These are phyloP conservation scores for Allantophomopsis lycopodina DNA, from an alignment of 2,329 filamentous ascomycete species.

Conservation along the genomic window DNA sequence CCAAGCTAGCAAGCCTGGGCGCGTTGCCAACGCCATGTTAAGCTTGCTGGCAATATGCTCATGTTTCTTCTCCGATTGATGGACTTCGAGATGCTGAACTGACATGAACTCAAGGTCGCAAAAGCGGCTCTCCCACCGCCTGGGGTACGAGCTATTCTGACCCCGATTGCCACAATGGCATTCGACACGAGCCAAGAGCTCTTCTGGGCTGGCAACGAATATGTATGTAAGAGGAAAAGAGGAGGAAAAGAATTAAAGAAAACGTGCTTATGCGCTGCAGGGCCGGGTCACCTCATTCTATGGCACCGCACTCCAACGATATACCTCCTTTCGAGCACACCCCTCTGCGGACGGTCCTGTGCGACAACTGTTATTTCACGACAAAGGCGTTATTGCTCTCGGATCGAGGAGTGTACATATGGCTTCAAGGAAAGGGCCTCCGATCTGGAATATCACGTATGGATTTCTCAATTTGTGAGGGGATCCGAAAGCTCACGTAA, in stretches of 20 bases:
- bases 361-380: constrained; percentile 80
- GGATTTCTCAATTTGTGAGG: neutral
- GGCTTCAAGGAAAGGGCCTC: constrained; percentile 66
- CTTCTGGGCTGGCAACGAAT: constrained; percentile 86
- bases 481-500: neutral
- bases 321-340: constrained; percentile 83
- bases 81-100: constrained; percentile 1
- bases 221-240: constrained; percentile 50
- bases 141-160: constrained; percentile 54
- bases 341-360: constrained; percentile 60
- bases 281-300: constrained; percentile 84
- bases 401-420: constrained; percentile 79
- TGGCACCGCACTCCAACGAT: constrained; percentile 70
- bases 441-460: constrained; percentile 79
- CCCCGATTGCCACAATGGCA: constrained; percentile 64
- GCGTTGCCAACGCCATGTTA: constrained; percentile 3
- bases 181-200: constrained; percentile 88
- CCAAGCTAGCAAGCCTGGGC: constrained; percentile 1
- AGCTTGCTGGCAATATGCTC: neutral
- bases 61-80: constrained; percentile 1
- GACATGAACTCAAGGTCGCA: constrained; percentile 43
- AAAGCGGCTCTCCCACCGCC: constrained; percentile 72
- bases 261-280: constrained; percentile 26
- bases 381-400: constrained; percentile 79
- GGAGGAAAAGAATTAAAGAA: neutral